A percentile compares a stretch with the other conserved stretches of the same genome.
phyloP scores from a whole-genome alignment of 306 rosid species.

The Rosa persica region DNA sequence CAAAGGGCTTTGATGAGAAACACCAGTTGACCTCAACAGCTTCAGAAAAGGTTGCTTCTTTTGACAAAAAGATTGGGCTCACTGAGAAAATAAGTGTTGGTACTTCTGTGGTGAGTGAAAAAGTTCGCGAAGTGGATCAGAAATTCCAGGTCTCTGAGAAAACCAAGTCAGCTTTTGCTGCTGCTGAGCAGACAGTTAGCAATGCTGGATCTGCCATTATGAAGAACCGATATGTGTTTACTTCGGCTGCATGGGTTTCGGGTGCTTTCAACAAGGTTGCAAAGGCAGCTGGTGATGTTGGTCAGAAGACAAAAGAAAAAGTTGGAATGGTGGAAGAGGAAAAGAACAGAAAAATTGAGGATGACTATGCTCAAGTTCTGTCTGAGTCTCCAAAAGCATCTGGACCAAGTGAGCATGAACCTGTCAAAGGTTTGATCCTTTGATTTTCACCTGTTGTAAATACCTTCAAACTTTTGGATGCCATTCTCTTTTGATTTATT shows the following conservation, averaged over 20 bases:
- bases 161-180: slow-evolving; percentile 91
- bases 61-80: slow-evolving; percentile 85
- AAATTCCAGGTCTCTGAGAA: slow-evolving; percentile 95
- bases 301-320: slow-evolving; percentile 86
- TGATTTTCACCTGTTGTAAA: slow-evolving; percentile 51
- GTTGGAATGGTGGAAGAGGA: slow-evolving; percentile 61
- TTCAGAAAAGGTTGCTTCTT: slow-evolving; percentile 72
- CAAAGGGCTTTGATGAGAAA: slow-evolving; percentile 83
- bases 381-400: slow-evolving; percentile 70
- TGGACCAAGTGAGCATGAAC: slow-evolving; percentile 53
- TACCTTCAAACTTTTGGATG: slow-evolving; percentile 39
- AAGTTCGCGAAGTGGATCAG: slow-evolving; percentile 91
- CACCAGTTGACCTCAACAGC: slow-evolving; percentile 82
- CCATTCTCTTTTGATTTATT: slow-evolving; percentile 26
- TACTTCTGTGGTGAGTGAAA: slow-evolving; percentile 67
- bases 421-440: slow-evolving; percentile 86
- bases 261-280: slow-evolving; percentile 81
- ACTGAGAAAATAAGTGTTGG: slow-evolving; percentile 84
- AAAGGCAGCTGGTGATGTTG: slow-evolving; percentile 91
- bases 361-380: slow-evolving; percentile 53
- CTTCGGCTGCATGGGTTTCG: slow-evolving; percentile 81
- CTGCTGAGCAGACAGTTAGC: slow-evolving; percentile 81
- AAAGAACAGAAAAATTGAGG: slow-evolving; percentile 52
- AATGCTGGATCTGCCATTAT: slow-evolving; percentile 94
- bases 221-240: slow-evolving; percentile 80